phyloP scores from a whole-genome alignment of 805 yeast species.

The Scheffersomyces coipomensis region DNA sequence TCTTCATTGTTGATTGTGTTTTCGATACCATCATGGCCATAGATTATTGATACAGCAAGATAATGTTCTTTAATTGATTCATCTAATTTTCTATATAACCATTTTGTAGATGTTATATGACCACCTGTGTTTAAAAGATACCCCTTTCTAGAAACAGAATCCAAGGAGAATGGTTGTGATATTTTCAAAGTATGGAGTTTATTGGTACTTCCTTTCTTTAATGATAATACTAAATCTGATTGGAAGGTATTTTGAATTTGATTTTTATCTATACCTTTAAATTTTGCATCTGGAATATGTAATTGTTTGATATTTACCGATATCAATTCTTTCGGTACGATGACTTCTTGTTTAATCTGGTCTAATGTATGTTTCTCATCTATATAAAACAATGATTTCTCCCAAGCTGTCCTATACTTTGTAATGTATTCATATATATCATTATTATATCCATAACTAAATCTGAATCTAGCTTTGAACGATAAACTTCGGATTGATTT shows the following conservation, averaged over 20 bases:
- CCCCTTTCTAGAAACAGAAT: constrained; percentile 24
- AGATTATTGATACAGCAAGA: constrained; percentile 52
- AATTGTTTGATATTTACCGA: constrained; percentile 2
- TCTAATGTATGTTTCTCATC: constrained; percentile 17
- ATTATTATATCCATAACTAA: constrained; percentile 50
- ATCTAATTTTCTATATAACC: constrained; percentile 39
- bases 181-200: not conserved
- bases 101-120: constrained; percentile 49
- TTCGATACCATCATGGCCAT: constrained; percentile 20
- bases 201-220: not conserved
- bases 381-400: constrained; percentile 43
- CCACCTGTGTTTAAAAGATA: constrained; percentile 51
- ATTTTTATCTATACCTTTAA: constrained; percentile 4
- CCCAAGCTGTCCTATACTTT: constrained; percentile 50
- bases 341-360: not conserved
- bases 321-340: not conserved
- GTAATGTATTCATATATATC: constrained; percentile 40
- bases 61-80: constrained; percentile 24
- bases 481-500: constrained; percentile 20
- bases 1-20: constrained; percentile 21
- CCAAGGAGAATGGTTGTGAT: constrained; percentile 2
- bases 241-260: constrained; percentile 1
- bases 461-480: constrained; percentile 30
- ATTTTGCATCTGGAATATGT: constrained; percentile 10
- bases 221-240: constrained; percentile 3